phyloP scores from a whole-genome alignment of 1,284 basidiomycete species.

The Ganoderma leucocontextum region DNA sequence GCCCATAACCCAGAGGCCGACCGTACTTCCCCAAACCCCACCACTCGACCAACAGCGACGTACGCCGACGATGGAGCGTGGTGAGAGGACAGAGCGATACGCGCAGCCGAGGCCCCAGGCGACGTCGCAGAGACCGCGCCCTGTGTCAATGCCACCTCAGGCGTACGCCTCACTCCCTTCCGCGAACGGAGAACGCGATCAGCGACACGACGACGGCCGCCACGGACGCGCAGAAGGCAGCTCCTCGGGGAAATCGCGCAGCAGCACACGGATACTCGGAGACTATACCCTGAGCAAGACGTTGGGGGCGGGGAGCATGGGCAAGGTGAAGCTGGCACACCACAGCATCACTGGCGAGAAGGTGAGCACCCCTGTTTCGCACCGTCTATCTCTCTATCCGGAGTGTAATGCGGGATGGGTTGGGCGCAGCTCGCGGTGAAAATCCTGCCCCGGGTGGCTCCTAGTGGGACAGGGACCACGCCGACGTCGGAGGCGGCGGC shows the following conservation, averaged over 20 bases:
- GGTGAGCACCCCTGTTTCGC: slow-evolving; percentile 53
- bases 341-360: slow-evolving; percentile 93
- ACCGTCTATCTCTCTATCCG: background rate
- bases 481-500: slow-evolving; percentile 66
- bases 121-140: slow-evolving; percentile 56
- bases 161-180: slow-evolving; percentile 46
- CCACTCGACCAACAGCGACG: slow-evolving; percentile 31
- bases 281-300: slow-evolving; percentile 98
- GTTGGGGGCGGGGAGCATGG: slow-evolving; percentile 97
- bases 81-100: slow-evolving; percentile 32
- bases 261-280: slow-evolving; percentile 77
- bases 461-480: slow-evolving; percentile 54
- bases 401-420: slow-evolving; percentile 15
- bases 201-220: slow-evolving; percentile 42
- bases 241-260: slow-evolving; percentile 45
- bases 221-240: slow-evolving; percentile 41
- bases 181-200: slow-evolving; percentile 36
- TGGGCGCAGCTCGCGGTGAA: slow-evolving; percentile 91
- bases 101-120: slow-evolving; percentile 38
- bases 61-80: slow-evolving; percentile 26
- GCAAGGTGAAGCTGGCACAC: slow-evolving; percentile 96
- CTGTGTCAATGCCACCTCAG: slow-evolving; percentile 75
- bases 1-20: slow-evolving; percentile 43
- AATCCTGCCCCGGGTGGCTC: slow-evolving; percentile 89
- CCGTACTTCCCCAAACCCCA: slow-evolving; percentile 28